Evolutionary conservation across 208 protist genomes (phyloP), one percentile per base, ranked within the genome.

Genomic region (Leishmania braziliensis): DNA sequence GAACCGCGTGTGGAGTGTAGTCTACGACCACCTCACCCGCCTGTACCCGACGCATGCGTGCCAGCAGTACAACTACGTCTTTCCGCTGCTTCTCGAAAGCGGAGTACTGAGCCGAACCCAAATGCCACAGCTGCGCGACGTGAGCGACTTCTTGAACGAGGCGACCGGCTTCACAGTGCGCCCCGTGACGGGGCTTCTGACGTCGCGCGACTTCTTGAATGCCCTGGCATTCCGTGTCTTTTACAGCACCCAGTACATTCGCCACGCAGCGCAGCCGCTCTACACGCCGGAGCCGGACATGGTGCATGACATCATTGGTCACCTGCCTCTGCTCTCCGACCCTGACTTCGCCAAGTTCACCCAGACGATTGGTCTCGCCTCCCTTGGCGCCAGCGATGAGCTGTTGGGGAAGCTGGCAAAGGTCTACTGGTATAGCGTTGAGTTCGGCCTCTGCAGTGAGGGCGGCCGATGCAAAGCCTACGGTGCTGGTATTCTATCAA

Each of bases 201-300:
- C 97, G 6, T 91, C 95, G 16, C 90, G 98, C 56, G 96, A 99
- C 86, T 99, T 99, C 83, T 84, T 99, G 36, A 99, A 98, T 87
- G 97, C 87, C 23, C 90, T 99, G 18, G 97, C 98, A 29, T 99
- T 99, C 91, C 88, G 98, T 62, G 92, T 98, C 12, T 99, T 99
- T 89, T 98, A 98, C 87, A 97, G 92, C 54, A 99, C 98, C 26
- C 98, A 99, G 91, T 99, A 99, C 88, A 98, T 99, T 76, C 96
- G 98, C 73, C 98, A 99, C 85, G 85, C 90, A 50, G 93, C 91
- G 50, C 92, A 95, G 84, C 98, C 98, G 26, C 86, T 99, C 20
- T 99, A 99, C 93, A 99, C 97, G n/a, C 97, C 98, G 20, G 97
- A 99, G 89, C 98, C 98, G 12, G 98, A 99, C 88, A 88, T 98